These are phyloP conservation scores for Nymphaea colorata DNA, from an alignment of 164 flowering plant genomes.

Conservation along the genomic window DNA sequence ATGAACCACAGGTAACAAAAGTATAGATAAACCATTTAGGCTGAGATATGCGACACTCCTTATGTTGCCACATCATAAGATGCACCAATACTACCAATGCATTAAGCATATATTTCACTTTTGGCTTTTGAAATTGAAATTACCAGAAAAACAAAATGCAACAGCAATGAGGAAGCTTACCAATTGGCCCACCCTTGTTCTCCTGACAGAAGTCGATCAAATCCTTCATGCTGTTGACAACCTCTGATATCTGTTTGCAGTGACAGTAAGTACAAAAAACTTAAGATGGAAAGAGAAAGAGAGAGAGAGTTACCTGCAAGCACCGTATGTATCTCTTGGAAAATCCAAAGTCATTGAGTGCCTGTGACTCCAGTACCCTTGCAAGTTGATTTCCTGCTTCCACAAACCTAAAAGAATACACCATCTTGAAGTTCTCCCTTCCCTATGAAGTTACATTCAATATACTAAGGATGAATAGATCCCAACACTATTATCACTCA, in stretches of 20 bases:
- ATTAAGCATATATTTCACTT: background rate
- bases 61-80: too few relatives aligned
- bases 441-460: too few relatives aligned
- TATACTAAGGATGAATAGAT: too few relatives aligned
- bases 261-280: constrained; percentile 3
- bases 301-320: constrained; percentile 52
- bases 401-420: constrained; percentile 42
- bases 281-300: too few relatives aligned
- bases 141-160: background rate
- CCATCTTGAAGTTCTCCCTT: background rate
- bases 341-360: constrained; percentile 90
- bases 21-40: too few relatives aligned
- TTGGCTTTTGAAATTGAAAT: too few relatives aligned
- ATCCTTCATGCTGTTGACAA: constrained; percentile 91
- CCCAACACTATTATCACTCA: constrained; percentile 8
- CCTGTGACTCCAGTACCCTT: constrained; percentile 69
- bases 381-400: constrained; percentile 86
- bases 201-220: constrained; percentile 71
- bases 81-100: background rate
- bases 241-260: constrained; percentile 72
- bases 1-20: too few relatives aligned
- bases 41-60: too few relatives aligned
- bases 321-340: constrained; percentile 94
- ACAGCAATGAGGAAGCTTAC: constrained; percentile 25
- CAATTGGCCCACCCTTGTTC: constrained; percentile 69